Base-by-base conservation (phyloP, 306 rosid genomes). In the Sophora flavescens region DNA sequence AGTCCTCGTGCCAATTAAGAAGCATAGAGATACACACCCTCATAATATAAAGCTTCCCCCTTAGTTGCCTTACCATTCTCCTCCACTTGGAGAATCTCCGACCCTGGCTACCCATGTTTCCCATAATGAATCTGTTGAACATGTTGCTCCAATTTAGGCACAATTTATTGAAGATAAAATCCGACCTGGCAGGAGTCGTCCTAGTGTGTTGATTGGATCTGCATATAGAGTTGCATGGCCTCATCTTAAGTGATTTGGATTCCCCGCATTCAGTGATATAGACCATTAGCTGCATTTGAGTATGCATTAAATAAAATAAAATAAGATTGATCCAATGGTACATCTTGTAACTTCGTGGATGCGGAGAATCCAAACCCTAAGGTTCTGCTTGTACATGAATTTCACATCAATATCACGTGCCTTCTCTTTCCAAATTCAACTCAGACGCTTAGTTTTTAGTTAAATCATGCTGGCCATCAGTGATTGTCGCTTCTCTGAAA, bases 11-110 rank as follows among this genome's bases (percentile, higher is more conserved):
- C 80, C 89, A 85, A 76, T 91, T 85, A 69, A 93, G 92, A 86
- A 93, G 97, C 96, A 93, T 87, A 63, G 96, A 83, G 72, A 91
- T 77, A 77, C 98, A 93, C 13, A 89, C 78, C 85, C 96, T 87
- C 86, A 89, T 87, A 35, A 93, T 91, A 62, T 89, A 89, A 66
- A 91, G 80, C 82, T 91, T 91, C 64, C 95, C 95, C 66, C 81
- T 91, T 58, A 89, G 97, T 33, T 91, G 93, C 85, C 87, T 89
- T 56, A 85, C 88, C 86, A 84, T 79, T 88, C 91, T 83, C 83
- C 85, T 91, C 82, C 91, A 91, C 87, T 86, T 91, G 61, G 81
- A 75, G 79, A 88, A 74, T 78, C 93, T 91, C 80, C 57, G 65
- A 14, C 85, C 82, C 82, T 78, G 84, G 59, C 60, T 64, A 16